Evolutionary conservation across 2,329 filamentous ascomycete species (phyloP).

Genomic region (Thielaviopsis ethacetica): DNA sequence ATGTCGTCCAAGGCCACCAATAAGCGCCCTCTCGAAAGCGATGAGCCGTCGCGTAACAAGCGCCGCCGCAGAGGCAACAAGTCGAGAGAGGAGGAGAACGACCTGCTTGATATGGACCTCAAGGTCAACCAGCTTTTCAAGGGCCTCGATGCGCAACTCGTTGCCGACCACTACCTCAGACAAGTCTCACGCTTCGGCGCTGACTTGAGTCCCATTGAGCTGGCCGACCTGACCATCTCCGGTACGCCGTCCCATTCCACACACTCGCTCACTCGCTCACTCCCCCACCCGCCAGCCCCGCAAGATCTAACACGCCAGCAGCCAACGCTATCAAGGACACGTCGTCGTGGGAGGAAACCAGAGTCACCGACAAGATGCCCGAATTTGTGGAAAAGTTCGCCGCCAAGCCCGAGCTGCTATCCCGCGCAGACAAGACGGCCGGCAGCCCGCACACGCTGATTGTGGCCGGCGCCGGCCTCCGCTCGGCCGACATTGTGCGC

Average conservation of each 20-base stretch:
- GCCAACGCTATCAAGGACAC: constrained; percentile 66
- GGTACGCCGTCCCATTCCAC: constrained; percentile 30
- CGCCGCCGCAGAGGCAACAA: constrained; percentile 39
- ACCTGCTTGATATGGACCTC: constrained; percentile 47
- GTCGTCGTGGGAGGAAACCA: constrained; percentile 50
- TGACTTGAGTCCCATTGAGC: constrained; percentile 67
- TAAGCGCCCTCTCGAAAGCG: constrained; percentile 37
- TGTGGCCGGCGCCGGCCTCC: constrained; percentile 66
- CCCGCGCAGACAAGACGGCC: constrained; percentile 48
- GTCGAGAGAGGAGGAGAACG: constrained; percentile 37
- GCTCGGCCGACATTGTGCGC: constrained; percentile 72
- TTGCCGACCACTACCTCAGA: constrained; percentile 75
- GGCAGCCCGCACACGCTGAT: constrained; percentile 75
- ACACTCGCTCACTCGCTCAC: too few species aligned
- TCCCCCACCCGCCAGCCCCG: neutral
- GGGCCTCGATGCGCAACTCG: constrained; percentile 64
- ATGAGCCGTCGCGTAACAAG: constrained; percentile 14
- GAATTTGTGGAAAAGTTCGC: constrained; percentile 53
- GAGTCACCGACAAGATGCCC: constrained; percentile 35
- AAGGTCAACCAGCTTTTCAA: constrained; percentile 68
- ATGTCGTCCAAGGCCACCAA: constrained; percentile 26
- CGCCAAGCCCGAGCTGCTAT: constrained; percentile 40
- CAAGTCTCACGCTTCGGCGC: constrained; percentile 61
- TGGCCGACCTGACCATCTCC: constrained; percentile 66
- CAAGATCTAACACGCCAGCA: constrained; percentile 19